Conservation (phyloP, 2,329 filamentous ascomycete species). For the Diaporthe nobilis region DNA sequence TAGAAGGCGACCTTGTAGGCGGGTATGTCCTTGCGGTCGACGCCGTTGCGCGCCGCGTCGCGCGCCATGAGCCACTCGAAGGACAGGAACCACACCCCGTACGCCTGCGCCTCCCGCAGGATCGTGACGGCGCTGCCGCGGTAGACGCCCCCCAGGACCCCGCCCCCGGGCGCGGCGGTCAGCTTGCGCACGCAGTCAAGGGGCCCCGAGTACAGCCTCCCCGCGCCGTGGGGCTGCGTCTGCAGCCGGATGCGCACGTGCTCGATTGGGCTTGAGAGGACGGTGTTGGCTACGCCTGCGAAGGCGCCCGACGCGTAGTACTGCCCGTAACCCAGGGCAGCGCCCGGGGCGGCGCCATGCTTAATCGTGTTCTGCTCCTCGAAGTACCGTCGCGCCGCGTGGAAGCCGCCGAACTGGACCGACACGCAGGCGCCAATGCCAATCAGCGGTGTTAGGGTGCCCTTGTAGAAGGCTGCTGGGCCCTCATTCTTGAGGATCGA, state of each 20-base stretch:
- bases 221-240: constrained; percentile 91
- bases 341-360: constrained; percentile 69
- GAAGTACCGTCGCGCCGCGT: constrained; percentile 88
- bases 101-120: constrained; percentile 91
- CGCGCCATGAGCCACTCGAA: constrained; percentile 98
- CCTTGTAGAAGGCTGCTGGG: constrained; percentile 95
- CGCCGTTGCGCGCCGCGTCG: constrained; percentile 83
- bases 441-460: constrained; percentile 92
- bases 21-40: constrained; percentile 83
- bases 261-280: constrained; percentile 92
- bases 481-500: constrained; percentile 92
- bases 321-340: constrained; percentile 83
- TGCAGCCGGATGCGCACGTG: constrained; percentile 97
- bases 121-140: constrained; percentile 90
- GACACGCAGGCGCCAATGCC: constrained; percentile 98
- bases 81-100: constrained; percentile 93
- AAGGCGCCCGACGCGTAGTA: constrained; percentile 94
- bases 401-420: constrained; percentile 98
- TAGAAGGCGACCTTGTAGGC: constrained; percentile 91
- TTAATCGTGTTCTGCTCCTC: constrained; percentile 78
- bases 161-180: constrained; percentile 70
- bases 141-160: constrained; percentile 82
- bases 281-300: constrained; percentile 90
- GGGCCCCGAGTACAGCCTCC: constrained; percentile 84
- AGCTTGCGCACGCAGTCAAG: constrained; percentile 93